Evolutionary conservation across 2,329 filamentous ascomycete species (phyloP).

Genomic region (Penicillium sp.): DNA sequence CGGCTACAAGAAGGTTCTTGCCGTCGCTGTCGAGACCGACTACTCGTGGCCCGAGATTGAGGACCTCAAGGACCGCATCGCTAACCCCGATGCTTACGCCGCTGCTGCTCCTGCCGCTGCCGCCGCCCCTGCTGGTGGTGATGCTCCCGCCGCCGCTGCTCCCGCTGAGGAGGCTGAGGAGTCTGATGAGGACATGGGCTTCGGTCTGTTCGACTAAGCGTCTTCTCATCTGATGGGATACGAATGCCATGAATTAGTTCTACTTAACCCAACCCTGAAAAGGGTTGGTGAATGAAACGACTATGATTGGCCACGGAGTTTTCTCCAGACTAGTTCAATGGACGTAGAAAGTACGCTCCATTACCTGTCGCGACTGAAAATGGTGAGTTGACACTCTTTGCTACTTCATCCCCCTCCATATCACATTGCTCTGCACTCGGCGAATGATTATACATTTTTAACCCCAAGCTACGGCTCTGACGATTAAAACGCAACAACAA

Average conservation of each 20-base stretch:
- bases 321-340: constrained; percentile 27
- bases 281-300: constrained; percentile 35
- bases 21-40: constrained; percentile 86
- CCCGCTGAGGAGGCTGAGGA: constrained; percentile 66
- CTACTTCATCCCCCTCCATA: neutral
- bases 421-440: constrained; percentile 22
- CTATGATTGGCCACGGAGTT: constrained; percentile 27
- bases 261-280: constrained; percentile 29
- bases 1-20: constrained; percentile 90
- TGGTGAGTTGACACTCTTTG: constrained; percentile 24
- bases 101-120: constrained; percentile 68
- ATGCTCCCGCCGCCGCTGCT: constrained; percentile 53
- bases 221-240: constrained; percentile 26
- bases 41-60: constrained; percentile 94
- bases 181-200: constrained; percentile 63
- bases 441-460: constrained; percentile 67
- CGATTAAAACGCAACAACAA: constrained; percentile 62
- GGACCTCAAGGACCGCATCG: constrained; percentile 98
- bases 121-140: constrained; percentile 53
- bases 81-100: constrained; percentile 97
- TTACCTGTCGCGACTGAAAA: constrained; percentile 24
- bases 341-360: constrained; percentile 35
- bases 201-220: constrained; percentile 73
- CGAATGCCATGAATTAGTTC: constrained; percentile 40
- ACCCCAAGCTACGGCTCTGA: constrained; percentile 58